Evolutionary conservation across 1,139 yeast genomes (phyloP).

Genomic region (Hanseniaspora uvarum): DNA sequence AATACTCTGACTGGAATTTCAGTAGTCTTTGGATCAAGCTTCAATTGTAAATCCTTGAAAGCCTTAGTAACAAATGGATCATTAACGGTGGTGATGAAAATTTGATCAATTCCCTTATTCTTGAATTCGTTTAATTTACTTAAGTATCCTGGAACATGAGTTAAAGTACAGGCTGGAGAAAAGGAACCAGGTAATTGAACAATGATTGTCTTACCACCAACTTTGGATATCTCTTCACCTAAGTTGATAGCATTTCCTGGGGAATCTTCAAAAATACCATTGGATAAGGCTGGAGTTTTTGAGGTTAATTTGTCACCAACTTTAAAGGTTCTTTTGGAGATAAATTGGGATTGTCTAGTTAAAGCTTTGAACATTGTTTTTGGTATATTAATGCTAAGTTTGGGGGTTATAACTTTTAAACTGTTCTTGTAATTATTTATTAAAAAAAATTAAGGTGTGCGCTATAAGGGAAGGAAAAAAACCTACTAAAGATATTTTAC

Average conservation of each 20-base stretch:
- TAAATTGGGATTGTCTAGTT: conserved; percentile 21
- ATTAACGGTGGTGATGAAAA: conserved; percentile 68
- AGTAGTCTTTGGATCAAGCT: conserved; percentile 34
- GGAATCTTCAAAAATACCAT: conserved; percentile 48
- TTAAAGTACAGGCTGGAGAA: conserved; percentile 72
- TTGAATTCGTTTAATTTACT: conserved; percentile 42
- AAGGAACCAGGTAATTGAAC: conserved; percentile 89
- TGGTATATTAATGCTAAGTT: not conserved
- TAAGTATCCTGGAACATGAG: conserved; percentile 73
- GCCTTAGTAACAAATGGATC: conserved; percentile 79
- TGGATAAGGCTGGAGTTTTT: conserved; percentile 42
- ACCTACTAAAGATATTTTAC: not conserved
- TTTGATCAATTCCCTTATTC: conserved; percentile 50
- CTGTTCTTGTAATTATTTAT: not conserved
- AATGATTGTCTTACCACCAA: conserved; percentile 42
- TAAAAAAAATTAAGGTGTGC: not conserved
- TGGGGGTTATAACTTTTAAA: not conserved
- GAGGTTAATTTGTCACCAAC: conserved; percentile 37
- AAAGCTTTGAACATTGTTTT: conserved; percentile 30
- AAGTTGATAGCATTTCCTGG: conserved; percentile 59
- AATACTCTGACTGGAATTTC: conserved; percentile 36
- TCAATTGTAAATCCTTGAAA: conserved; percentile 40
- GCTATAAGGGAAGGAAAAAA: not conserved
- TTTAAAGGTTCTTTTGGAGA: conserved; percentile 30
- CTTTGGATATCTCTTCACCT: conserved; percentile 39